Evolutionary conservation across 148 eudicot genomes (phyloP).

Genomic region (Chenopodium quinoa): DNA sequence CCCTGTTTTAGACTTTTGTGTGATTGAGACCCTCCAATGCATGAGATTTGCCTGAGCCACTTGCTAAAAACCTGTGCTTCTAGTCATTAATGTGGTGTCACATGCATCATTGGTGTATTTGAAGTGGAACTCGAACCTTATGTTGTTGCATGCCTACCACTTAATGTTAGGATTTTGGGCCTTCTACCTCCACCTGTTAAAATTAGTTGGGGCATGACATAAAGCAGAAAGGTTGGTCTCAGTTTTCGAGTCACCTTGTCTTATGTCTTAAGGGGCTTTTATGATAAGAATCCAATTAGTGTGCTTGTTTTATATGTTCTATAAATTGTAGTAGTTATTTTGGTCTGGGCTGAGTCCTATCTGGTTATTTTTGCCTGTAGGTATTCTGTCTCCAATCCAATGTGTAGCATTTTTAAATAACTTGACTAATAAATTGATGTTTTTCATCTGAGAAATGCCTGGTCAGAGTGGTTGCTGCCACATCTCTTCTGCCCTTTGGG

Average conservation of each 20-base stretch:
- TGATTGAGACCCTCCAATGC: neutral
- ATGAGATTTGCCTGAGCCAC: neutral
- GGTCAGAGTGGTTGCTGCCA: neutral
- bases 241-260: neutral
- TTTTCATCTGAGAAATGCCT: neutral
- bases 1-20: neutral
- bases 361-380: neutral
- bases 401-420: neutral
- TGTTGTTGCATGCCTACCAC: neutral
- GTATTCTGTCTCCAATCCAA: neutral
- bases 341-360: neutral
- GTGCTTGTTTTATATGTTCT: neutral
- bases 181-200: neutral
- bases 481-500: neutral
- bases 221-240: neutral
- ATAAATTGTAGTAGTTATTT: neutral
- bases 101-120: neutral
- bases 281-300: no score
- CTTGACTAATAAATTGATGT: neutral
- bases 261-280: no score
- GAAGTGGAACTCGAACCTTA: neutral
- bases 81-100: neutral
- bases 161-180: constrained; percentile 1
- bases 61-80: neutral
- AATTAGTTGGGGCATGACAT: neutral